Evolutionary conservation across 208 protist species (phyloP).

Genomic region (Trichomonas vaginalis): DNA sequence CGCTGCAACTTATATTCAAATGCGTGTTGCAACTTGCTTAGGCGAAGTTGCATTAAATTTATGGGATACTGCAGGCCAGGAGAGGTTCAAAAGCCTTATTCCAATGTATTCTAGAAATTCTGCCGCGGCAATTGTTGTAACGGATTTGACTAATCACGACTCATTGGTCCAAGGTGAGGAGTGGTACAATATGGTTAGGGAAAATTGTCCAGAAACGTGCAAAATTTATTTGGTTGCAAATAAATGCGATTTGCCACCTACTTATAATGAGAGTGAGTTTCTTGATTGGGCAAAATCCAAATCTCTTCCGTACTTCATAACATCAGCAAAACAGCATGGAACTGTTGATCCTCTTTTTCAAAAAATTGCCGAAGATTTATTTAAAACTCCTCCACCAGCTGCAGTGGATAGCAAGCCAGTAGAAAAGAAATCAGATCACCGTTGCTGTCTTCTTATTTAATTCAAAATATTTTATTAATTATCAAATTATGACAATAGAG

Average conservation of each 20-base stretch:
- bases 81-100: background rate
- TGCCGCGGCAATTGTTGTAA: background rate
- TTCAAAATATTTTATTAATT: background rate
- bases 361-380: background rate
- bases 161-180: background rate
- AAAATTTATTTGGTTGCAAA: background rate
- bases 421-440: background rate
- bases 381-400: background rate
- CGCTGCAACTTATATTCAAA: background rate
- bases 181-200: background rate
- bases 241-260: background rate
- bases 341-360: background rate
- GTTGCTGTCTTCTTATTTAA: background rate
- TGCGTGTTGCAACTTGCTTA: background rate
- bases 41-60: background rate
- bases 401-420: background rate
- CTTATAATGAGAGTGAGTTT: background rate
- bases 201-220: background rate
- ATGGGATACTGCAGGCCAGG: background rate
- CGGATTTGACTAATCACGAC: background rate
- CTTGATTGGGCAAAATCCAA: background rate
- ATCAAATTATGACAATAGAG: background rate
- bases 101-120: conserved; percentile 1
- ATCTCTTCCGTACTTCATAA: background rate
- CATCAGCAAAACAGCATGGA: background rate